Evolutionary conservation across 331 rosid species (phyloP).

Genomic region (Stylosanthes scabra): DNA sequence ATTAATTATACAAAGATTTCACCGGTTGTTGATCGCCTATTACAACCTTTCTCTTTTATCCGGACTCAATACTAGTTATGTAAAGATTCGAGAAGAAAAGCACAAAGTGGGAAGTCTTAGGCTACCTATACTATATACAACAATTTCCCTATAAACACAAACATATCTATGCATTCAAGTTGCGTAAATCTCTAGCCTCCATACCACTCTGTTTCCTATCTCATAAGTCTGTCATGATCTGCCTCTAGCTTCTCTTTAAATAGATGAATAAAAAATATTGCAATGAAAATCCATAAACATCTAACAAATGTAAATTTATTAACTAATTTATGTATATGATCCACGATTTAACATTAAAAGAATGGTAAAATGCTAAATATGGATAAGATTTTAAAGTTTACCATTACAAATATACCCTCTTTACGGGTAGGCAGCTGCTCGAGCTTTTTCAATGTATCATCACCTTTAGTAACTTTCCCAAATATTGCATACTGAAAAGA

Average conservation of each 20-base stretch:
- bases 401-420: slow-evolving; percentile 96
- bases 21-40: too few species aligned
- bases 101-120: neutral
- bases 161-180: slow-evolving; percentile 1
- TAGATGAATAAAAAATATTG: slow-evolving; percentile 14
- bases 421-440: slow-evolving; percentile 91
- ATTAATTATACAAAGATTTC: too few species aligned
- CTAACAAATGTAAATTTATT: slow-evolving; percentile 6
- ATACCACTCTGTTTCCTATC: slow-evolving; percentile 1
- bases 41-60: too few species aligned
- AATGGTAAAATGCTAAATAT: slow-evolving; percentile 26
- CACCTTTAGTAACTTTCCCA: slow-evolving; percentile 94
- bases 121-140: slow-evolving; percentile 9
- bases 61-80: too few species aligned
- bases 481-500: slow-evolving; percentile 88
- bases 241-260: slow-evolving; percentile 20
- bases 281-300: slow-evolving; percentile 18
- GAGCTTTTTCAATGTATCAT: slow-evolving; percentile 73
- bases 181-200: slow-evolving; percentile 7
- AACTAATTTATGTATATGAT: slow-evolving; percentile 5
- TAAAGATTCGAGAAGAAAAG: too few species aligned
- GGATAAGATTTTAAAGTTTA: slow-evolving; percentile 43
- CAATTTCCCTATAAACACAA: neutral
- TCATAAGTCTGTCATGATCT: slow-evolving; percentile 22
- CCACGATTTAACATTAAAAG: slow-evolving; percentile 31